Base-by-base conservation (phyloP, 2,329 filamentous ascomycete species). In the Fusarium anguioides region DNA sequence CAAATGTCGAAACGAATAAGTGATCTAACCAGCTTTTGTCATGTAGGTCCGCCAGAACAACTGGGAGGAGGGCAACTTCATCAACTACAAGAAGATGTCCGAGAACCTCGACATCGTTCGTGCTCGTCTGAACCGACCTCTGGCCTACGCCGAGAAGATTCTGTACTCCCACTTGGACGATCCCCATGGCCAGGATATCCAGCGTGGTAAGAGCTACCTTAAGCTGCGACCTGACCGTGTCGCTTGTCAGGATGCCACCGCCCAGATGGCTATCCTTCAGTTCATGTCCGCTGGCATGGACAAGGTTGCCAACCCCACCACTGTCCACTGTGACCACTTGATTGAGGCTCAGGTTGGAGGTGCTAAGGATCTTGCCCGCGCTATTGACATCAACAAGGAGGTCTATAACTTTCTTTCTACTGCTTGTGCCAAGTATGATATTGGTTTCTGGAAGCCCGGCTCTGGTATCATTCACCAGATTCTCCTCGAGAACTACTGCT, bases 381-480 rank as follows among this genome's bases (percentile, higher is more conserved):
- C 96, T 75, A 86, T 95, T 77, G 87, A 89, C 74, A 97, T 97
- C 84, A 98, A 98, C 90, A 97, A 96, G 87, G 95, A 98, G 83
- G 96, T 99, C 74, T 99, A 98, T 84, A 92, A 98, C 83, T 99
- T 99, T 87, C 84, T 99, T 78, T 88, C 94, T 65, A 90, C 90
- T 68, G 92, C 95, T 71, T 98, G 95, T 81, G 94, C 94, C 78
- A 99, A 98, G 87, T 99, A 98, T 87, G 95, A 98, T 87, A 98
- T 98, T 81, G 96, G 96, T 86, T 98, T 98, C 91, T 99, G 96
- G 96, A 93, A 89, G 81, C 96, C 96, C 70, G 96, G 96, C 75
- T 97, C 95, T 79, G 96, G 96, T 87, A 99, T 98, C 80, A 99
- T 99, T 75, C 96, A 99, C 85, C 96, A 98, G 86, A 98, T 98